These are phyloP conservation scores for Dactylellina cionopaga DNA, from an alignment of 2,329 filamentous ascomycete species.

Conservation along the genomic window DNA sequence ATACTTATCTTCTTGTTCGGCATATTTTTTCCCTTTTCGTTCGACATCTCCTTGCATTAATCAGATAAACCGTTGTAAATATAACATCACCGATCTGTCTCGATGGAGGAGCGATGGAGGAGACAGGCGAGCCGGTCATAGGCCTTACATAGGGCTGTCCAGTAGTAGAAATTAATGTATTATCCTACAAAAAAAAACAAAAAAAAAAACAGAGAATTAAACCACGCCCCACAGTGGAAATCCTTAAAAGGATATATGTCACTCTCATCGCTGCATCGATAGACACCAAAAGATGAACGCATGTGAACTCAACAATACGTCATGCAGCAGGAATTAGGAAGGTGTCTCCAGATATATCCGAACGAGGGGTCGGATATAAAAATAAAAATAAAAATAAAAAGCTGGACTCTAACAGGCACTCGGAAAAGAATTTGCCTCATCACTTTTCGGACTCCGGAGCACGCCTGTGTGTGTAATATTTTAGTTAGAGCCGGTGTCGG, in stretches of 20 bases:
- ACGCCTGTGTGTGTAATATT: background rate
- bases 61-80: background rate
- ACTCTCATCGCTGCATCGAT: no score
- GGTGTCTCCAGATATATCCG: no score
- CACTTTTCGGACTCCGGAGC: conserved; percentile 9
- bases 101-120: conserved; percentile 8
- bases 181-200: background rate
- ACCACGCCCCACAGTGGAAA: no score
- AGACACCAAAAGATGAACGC: no score
- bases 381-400: background rate
- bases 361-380: conserved; percentile 8
- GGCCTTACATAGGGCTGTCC: no score
- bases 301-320: no score
- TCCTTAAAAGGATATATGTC: no score
- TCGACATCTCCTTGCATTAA: conserved; percentile 6
- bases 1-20: background rate
- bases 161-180: background rate
- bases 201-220: no score
- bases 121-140: background rate
- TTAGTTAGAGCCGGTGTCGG: no score
- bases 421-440: background rate
- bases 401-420: background rate
- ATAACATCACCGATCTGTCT: background rate
- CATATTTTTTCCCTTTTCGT: background rate
- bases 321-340: no score